Percentiles rank a stretch among this genome's conserved stretches.
Evolutionary conservation across 257 asterid species (phyloP).

Genomic region (Solanum piurae): DNA sequence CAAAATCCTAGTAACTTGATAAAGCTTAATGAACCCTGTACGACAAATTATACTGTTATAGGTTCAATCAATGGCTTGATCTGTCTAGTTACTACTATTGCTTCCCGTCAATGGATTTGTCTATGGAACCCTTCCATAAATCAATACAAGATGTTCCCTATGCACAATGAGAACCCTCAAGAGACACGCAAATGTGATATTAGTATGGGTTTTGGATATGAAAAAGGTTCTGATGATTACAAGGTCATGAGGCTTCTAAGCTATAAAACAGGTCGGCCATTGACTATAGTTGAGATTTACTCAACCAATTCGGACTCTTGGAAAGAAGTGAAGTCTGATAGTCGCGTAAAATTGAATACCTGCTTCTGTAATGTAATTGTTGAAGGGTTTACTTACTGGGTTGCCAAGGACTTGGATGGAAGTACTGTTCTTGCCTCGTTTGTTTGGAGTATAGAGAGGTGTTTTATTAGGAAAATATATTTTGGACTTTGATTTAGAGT

Average conservation of each 20-base stretch:
- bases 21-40: neutral
- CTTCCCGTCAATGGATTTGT: neutral
- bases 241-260: neutral
- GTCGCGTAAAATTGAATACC: neutral
- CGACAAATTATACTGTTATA: neutral
- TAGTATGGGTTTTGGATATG: neutral
- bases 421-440: neutral
- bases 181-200: neutral
- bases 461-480: too few species aligned
- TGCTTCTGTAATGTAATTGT: neutral
- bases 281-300: neutral
- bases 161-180: neutral
- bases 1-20: neutral
- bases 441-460: neutral
- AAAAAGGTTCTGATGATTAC: neutral
- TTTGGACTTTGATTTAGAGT: too few species aligned
- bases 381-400: neutral
- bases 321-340: neutral
- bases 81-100: neutral
- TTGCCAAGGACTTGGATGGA: neutral
- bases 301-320: neutral
- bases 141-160: neutral
- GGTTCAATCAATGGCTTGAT: neutral
- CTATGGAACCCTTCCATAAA: neutral
- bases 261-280: neutral